Evolutionary conservation across 345 rosid species (phyloP).

Genomic region (Brassica nigra): DNA sequence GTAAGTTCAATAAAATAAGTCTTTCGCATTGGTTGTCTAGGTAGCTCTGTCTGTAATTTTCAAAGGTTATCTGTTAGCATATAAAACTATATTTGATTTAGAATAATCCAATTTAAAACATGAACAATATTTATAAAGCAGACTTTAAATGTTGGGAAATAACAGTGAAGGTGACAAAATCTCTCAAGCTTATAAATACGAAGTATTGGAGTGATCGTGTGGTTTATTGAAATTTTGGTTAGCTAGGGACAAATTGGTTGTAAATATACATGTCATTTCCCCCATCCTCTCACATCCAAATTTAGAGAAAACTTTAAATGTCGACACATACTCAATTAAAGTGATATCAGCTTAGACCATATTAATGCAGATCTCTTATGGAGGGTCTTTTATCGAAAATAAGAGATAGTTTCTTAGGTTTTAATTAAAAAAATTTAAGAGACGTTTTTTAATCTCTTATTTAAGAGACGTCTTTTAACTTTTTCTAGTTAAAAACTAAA

Average conservation of each 20-base stretch:
- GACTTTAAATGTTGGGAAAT: neutral
- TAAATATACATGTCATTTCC: neutral
- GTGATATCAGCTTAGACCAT: neutral
- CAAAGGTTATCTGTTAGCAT: neutral
- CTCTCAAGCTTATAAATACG: neutral
- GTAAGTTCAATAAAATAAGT: slow-evolving; percentile 3
- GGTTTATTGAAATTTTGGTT: slow-evolving; percentile 17
- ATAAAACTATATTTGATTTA: neutral
- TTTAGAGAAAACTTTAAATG: slow-evolving; percentile 1
- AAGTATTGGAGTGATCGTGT: slow-evolving; percentile 11
- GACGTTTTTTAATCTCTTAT: no score
- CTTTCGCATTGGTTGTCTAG: neutral
- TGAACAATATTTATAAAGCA: neutral
- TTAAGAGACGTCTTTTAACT: no score
- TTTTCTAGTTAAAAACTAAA: no score
- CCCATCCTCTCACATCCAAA: neutral
- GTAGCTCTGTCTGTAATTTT: neutral
- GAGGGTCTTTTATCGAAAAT: no score
- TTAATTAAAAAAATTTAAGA: no score
- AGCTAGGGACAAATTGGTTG: slow-evolving; percentile 19
- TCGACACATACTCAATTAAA: slow-evolving; percentile 6
- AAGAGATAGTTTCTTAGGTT: no score
- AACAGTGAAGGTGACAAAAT: neutral
- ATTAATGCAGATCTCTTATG: no score
- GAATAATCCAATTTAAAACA: neutral